A percentile compares a stretch with the other conserved stretches of the same genome.
Conservation (phyloP, 495 filamentous ascomycete genomes). For the Glonium stellatum region DNA sequence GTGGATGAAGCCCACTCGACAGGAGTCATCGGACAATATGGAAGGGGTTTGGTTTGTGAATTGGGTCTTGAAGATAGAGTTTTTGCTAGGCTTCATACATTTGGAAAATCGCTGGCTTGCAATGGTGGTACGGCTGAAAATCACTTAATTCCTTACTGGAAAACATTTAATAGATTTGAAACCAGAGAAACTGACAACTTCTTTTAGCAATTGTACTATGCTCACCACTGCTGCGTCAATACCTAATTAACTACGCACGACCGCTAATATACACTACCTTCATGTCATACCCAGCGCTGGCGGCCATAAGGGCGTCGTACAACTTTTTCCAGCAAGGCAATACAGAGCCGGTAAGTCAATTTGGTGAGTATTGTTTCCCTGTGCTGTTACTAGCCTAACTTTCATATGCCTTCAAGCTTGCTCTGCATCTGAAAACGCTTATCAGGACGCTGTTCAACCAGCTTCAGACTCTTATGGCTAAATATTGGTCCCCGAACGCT, state of each 20-base stretch:
- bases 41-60: slow-evolving; percentile 60
- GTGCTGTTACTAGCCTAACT: neutral
- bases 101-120: slow-evolving; percentile 69
- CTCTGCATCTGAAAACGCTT: slow-evolving; percentile 10
- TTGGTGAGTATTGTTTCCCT: neutral
- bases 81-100: slow-evolving; percentile 65
- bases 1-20: slow-evolving; percentile 77
- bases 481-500: neutral
- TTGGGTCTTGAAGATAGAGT: slow-evolving; percentile 59
- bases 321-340: slow-evolving; percentile 41
- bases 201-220: slow-evolving; percentile 38
- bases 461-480: neutral
- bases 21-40: slow-evolving; percentile 56
- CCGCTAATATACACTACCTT: slow-evolving; percentile 56
- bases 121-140: slow-evolving; percentile 53
- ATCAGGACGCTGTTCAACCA: slow-evolving; percentile 8
- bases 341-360: slow-evolving; percentile 33
- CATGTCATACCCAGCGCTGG: slow-evolving; percentile 49
- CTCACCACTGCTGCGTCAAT: slow-evolving; percentile 42
- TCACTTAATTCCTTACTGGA: slow-evolving; percentile 21
- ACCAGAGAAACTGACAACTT: too few species aligned
- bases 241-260: slow-evolving; percentile 58
- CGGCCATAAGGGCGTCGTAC: slow-evolving; percentile 46
- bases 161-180: too few species aligned
- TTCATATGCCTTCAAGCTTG: slow-evolving; percentile 10